phyloP scores from a whole-genome alignment of 1,284 basidiomycete species.

The Schizophyllum commune region DNA sequence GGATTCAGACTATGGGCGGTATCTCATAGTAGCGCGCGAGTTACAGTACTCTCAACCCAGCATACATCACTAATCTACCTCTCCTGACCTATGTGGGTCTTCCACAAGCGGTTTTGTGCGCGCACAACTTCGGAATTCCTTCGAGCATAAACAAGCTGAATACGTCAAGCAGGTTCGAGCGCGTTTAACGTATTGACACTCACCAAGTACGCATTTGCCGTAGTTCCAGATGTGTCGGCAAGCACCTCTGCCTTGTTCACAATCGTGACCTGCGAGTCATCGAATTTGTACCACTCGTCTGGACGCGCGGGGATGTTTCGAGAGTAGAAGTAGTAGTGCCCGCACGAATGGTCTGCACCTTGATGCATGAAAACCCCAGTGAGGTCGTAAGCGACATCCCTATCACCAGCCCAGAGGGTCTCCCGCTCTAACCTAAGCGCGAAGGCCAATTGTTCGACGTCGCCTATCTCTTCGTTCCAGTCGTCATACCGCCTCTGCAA shows the following conservation, averaged over 20 bases:
- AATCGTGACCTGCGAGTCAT: slow-evolving; percentile 75
- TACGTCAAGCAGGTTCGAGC: no score
- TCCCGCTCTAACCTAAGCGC: slow-evolving; percentile 68
- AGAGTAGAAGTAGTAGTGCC: slow-evolving; percentile 88
- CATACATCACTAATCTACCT: no score
- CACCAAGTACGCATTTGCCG: slow-evolving; percentile 78
- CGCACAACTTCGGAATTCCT: no score
- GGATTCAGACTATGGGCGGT: no score
- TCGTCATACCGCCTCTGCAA: slow-evolving; percentile 35
- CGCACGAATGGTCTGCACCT: slow-evolving; percentile 77
- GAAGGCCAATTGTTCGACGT: slow-evolving; percentile 37
- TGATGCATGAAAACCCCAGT: slow-evolving; percentile 96
- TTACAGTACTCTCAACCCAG: no score
- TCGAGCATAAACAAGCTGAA: no score
- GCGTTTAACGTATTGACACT: no score
- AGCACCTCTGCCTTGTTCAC: slow-evolving; percentile 73
- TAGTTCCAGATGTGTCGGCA: slow-evolving; percentile 77
- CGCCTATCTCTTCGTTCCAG: no score
- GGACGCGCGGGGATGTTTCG: slow-evolving; percentile 68
- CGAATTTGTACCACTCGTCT: slow-evolving; percentile 93
- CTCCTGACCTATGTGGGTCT: no score
- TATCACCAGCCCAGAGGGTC: slow-evolving; percentile 67
- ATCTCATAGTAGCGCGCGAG: no score
- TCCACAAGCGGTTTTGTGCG: no score
- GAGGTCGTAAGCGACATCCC: slow-evolving; percentile 76